These are phyloP conservation scores for Coemansia brasiliensis DNA, from an alignment of 192 early-diverging fungal species.

Conservation along the genomic window DNA sequence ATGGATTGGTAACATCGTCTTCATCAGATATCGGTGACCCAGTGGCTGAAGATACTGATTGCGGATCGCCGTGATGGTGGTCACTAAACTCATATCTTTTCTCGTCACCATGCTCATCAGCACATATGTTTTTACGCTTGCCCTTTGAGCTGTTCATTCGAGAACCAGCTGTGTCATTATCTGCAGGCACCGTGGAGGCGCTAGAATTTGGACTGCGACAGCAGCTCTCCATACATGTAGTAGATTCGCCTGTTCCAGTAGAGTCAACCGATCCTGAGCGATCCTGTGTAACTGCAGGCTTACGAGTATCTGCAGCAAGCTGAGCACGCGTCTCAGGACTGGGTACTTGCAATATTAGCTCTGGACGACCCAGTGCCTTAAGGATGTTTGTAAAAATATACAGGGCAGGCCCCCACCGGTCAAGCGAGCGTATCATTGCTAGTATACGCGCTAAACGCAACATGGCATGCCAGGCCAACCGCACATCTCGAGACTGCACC, in stretches of 20 bases:
- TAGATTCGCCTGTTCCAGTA: slow-evolving; percentile 18
- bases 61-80: slow-evolving; percentile 50
- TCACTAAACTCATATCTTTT: slow-evolving; percentile 53
- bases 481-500: slow-evolving; percentile 40
- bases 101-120: slow-evolving; percentile 41
- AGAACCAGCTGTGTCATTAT: background rate
- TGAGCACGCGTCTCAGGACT: slow-evolving; percentile 39
- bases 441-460: slow-evolving; percentile 50
- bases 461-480: slow-evolving; percentile 50
- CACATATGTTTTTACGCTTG: slow-evolving; percentile 38
- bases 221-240: slow-evolving; percentile 21
- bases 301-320: slow-evolving; percentile 29
- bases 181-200: background rate
- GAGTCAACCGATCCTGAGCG: slow-evolving; percentile 38
- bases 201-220: slow-evolving; percentile 5
- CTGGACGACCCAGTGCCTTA: slow-evolving; percentile 52
- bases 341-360: slow-evolving; percentile 36
- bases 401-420: slow-evolving; percentile 52
- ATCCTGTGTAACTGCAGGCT: slow-evolving; percentile 7
- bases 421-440: slow-evolving; percentile 51
- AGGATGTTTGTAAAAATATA: slow-evolving; percentile 57
- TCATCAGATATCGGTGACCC: slow-evolving; percentile 41
- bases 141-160: slow-evolving; percentile 8
- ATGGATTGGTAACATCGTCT: slow-evolving; percentile 52
- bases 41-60: slow-evolving; percentile 21